Evolutionary conservation across 2,329 filamentous ascomycete genomes (phyloP).

Genomic region (Diplodia mutila): DNA sequence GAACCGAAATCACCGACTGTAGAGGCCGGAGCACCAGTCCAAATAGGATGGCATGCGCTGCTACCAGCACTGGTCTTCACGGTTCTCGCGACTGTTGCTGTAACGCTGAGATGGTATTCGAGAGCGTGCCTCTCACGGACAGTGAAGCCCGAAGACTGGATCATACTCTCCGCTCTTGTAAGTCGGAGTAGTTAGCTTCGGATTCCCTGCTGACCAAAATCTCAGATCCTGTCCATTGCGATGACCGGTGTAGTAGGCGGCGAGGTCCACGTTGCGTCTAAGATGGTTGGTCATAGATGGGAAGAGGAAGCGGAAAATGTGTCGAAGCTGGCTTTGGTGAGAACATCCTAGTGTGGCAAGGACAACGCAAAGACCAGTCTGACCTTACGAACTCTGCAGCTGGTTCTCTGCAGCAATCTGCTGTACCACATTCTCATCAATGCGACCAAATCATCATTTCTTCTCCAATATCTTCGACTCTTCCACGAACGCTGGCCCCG

Average conservation of each 20-base stretch:
- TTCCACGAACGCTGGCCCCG: slow-evolving; percentile 39
- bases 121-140: slow-evolving; percentile 29
- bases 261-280: slow-evolving; percentile 25
- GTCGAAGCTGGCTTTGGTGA: slow-evolving; percentile 26
- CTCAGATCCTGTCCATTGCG: slow-evolving; percentile 35
- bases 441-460: slow-evolving; percentile 39
- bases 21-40: neutral
- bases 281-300: slow-evolving; percentile 6
- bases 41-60: slow-evolving; percentile 31
- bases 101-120: slow-evolving; percentile 37
- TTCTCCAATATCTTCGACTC: slow-evolving; percentile 38
- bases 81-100: slow-evolving; percentile 32
- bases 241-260: slow-evolving; percentile 35
- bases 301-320: neutral
- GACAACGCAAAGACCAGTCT: neutral
- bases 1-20: neutral
- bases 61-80: slow-evolving; percentile 35
- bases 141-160: slow-evolving; percentile 35
- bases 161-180: slow-evolving; percentile 36
- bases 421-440: slow-evolving; percentile 40
- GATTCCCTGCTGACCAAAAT: neutral
- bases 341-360: neutral
- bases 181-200: slow-evolving; percentile 9
- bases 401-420: slow-evolving; percentile 37
- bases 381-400: slow-evolving; percentile 28